Conservation (phyloP, 371 early-diverging fungal genomes). For the Mortierella sp. region DNA sequence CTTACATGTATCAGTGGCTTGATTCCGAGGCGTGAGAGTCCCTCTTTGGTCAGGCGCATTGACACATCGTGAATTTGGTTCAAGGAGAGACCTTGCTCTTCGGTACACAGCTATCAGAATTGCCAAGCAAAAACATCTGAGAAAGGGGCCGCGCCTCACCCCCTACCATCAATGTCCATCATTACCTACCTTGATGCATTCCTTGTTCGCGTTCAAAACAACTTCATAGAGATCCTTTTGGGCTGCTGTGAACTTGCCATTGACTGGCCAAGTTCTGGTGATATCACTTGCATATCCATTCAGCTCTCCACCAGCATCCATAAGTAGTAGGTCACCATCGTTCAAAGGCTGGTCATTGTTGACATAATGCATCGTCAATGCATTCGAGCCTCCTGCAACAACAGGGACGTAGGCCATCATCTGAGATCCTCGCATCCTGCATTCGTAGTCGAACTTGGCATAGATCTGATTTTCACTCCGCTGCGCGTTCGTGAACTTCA, state of each 20-base stretch:
- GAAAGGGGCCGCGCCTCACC: no score
- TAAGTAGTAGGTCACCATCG: slow-evolving; percentile 87
- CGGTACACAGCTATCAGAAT: slow-evolving; percentile 73
- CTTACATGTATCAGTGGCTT: slow-evolving; percentile 63
- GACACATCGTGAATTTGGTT: slow-evolving; percentile 86
- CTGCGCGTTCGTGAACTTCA: slow-evolving; percentile 77
- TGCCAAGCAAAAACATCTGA: neutral
- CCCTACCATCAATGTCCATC: neutral
- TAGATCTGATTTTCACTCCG: slow-evolving; percentile 82
- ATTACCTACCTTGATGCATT: slow-evolving; percentile 78
- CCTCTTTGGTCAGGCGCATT: slow-evolving; percentile 68
- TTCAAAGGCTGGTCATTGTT: slow-evolving; percentile 81
- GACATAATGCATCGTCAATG: slow-evolving; percentile 94
- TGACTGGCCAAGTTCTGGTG: slow-evolving; percentile 95
- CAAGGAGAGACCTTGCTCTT: slow-evolving; percentile 72
- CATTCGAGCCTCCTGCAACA: slow-evolving; percentile 92
- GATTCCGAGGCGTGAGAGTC: slow-evolving; percentile 76
- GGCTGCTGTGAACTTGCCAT: slow-evolving; percentile 83
- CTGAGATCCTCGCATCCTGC: slow-evolving; percentile 73
- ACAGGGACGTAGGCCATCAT: slow-evolving; percentile 97
- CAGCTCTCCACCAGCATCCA: slow-evolving; percentile 95
- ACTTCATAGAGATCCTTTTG: slow-evolving; percentile 89
- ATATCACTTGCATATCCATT: slow-evolving; percentile 92
- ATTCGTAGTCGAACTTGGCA: slow-evolving; percentile 82
- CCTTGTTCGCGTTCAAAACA: slow-evolving; percentile 86